Percentiles rank a stretch among this genome's conserved stretches.
phyloP scores from a whole-genome alignment of 2,329 filamentous ascomycete genomes.

The Lasiodiplodia sp. region DNA sequence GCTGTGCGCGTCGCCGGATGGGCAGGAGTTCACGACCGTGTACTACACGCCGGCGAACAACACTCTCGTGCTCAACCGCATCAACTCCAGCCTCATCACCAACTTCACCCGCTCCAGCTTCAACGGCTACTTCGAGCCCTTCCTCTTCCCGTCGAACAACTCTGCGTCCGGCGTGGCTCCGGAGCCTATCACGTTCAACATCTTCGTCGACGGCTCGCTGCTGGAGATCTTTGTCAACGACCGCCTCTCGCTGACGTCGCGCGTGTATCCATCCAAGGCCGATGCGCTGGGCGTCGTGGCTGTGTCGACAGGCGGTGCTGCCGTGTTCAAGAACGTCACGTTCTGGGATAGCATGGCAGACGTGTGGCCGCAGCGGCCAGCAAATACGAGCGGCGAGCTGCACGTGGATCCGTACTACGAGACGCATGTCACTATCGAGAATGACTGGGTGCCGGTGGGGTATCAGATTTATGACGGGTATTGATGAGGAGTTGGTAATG shows the following conservation, averaged over 20 bases:
- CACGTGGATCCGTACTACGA: constrained; percentile 23
- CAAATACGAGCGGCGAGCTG: constrained; percentile 25
- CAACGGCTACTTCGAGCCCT: constrained; percentile 56
- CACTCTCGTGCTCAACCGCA: constrained; percentile 55
- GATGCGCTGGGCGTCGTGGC: constrained; percentile 38
- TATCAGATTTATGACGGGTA: constrained; percentile 21
- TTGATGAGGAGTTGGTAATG: neutral
- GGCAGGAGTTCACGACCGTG: constrained; percentile 54
- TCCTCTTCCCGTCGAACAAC: constrained; percentile 33
- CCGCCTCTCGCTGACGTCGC: constrained; percentile 49
- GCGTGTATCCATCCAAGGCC: constrained; percentile 54
- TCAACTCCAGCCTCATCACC: constrained; percentile 50
- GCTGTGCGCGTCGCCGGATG: constrained; percentile 52
- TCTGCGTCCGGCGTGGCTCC: constrained; percentile 39
- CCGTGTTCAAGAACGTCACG: constrained; percentile 18
- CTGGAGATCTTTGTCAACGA: constrained; percentile 58
- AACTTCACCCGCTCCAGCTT: constrained; percentile 54
- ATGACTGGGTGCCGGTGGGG: constrained; percentile 25
- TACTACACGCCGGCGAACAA: constrained; percentile 55
- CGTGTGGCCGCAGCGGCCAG: constrained; percentile 23
- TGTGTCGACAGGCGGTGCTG: neutral
- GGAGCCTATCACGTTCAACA: constrained; percentile 52
- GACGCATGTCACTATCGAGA: constrained; percentile 25
- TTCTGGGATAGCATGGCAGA: constrained; percentile 23
- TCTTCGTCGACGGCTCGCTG: constrained; percentile 57